Evolutionary conservation across 2,329 filamentous ascomycete genomes (phyloP).

Genomic region (Leptographium radiaticola): DNA sequence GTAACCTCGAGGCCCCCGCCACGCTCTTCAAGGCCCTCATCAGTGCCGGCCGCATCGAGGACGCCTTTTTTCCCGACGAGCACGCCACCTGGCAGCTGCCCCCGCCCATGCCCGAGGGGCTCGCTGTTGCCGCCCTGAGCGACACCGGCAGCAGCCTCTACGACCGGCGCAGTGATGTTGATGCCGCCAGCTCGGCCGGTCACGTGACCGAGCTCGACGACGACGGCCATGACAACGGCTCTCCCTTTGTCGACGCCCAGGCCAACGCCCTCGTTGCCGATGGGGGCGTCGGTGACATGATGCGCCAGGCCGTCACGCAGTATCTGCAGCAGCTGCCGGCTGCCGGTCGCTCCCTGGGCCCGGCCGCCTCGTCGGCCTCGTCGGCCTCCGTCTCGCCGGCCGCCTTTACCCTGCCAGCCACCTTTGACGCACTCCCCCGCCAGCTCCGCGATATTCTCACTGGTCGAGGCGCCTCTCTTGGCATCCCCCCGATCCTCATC

Average conservation of each 20-base stretch:
- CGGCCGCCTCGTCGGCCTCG: background rate
- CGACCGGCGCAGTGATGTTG: background rate
- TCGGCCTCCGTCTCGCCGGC: background rate
- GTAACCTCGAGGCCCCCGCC: slow-evolving; percentile 8
- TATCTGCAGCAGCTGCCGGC: background rate
- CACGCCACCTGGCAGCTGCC: slow-evolving; percentile 1
- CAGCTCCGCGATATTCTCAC: background rate
- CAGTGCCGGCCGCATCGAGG: slow-evolving; percentile 6
- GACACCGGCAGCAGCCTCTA: background rate
- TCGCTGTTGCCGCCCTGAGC: background rate
- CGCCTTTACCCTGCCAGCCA: too few species aligned
- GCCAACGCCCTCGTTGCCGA: background rate
- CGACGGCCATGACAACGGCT: background rate
- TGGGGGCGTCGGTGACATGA: background rate
- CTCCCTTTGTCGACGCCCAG: background rate
- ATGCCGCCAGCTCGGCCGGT: background rate
- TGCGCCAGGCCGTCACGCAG: background rate
- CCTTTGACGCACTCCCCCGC: background rate
- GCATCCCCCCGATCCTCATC: background rate
- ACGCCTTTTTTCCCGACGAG: slow-evolving; percentile 9
- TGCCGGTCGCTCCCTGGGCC: too few species aligned
- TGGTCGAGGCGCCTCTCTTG: background rate
- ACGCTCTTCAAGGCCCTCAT: slow-evolving; percentile 9
- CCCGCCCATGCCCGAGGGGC: background rate
- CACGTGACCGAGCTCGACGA: background rate